phyloP scores from a whole-genome alignment of 106 monocot species.

The Allium sativum region DNA sequence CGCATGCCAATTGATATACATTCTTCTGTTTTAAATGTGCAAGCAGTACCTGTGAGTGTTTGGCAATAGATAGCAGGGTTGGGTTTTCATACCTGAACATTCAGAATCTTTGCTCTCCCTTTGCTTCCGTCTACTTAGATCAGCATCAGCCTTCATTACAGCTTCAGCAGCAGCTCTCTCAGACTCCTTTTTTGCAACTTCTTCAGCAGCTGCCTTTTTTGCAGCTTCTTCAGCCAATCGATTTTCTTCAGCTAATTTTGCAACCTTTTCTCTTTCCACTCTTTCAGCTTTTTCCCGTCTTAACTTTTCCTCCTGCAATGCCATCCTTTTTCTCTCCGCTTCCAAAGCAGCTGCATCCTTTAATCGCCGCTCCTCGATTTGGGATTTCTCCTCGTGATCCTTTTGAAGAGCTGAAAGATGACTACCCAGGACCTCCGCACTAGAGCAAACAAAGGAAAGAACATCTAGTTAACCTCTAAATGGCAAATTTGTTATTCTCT shows the following conservation, averaged over 20 bases:
- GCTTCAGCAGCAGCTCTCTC: conserved; percentile 22
- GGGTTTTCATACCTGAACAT: too few relatives aligned
- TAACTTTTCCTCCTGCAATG: conserved; percentile 55
- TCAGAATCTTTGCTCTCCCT: too few relatives aligned
- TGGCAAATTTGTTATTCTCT: too few relatives aligned
- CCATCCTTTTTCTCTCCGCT: conserved; percentile 70
- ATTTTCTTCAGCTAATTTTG: conserved; percentile 40
- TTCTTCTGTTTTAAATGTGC: too few relatives aligned
- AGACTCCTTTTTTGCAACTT: conserved; percentile 46
- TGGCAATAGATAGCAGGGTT: too few relatives aligned
- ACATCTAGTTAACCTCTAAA: too few relatives aligned
- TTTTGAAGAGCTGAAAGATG: conserved; percentile 74
- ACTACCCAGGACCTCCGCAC: conserved; percentile 64
- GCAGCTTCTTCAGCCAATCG: conserved; percentile 42
- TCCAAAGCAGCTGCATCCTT: conserved; percentile 83
- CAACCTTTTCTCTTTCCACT: conserved; percentile 47
- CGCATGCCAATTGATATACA: too few relatives aligned
- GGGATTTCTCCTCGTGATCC: conserved; percentile 82
- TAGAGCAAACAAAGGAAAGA: conserved; percentile 8
- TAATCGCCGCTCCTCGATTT: conserved; percentile 73
- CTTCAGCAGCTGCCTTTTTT: conserved; percentile 20
- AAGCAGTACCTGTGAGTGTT: too few relatives aligned
- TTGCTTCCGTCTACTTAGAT: too few relatives aligned
- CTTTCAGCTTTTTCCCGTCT: conserved; percentile 54
- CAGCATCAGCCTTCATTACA: conserved; percentile 1